phyloP scores from a whole-genome alignment of 2,329 filamentous ascomycete species.

The Ophiostoma piceae region DNA sequence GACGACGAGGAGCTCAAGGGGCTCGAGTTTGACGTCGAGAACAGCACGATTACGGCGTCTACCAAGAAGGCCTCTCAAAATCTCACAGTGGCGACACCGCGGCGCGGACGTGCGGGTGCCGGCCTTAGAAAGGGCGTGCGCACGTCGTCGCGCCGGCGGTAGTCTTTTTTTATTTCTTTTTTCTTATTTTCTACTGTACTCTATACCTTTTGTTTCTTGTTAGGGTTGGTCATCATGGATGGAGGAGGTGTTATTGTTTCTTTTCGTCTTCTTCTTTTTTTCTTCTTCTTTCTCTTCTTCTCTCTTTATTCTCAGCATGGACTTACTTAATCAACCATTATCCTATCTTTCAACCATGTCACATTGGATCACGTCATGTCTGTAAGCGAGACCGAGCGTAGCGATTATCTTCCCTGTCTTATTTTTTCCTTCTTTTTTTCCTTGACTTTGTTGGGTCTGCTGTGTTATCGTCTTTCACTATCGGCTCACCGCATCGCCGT shows the following conservation, averaged over 20 bases:
- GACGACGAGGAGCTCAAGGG: constrained; percentile 85
- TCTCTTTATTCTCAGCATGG: neutral
- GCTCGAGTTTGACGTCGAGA: constrained; percentile 52
- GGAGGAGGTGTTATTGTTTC: constrained; percentile 25
- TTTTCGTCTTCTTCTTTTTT: neutral
- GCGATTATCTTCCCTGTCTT: too few relatives aligned
- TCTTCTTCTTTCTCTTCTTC: neutral
- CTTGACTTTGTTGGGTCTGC: too few relatives aligned
- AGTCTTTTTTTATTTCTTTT: constrained; percentile 21
- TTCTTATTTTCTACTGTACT: neutral
- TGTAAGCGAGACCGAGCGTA: neutral
- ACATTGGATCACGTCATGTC: neutral
- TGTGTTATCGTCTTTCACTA: too few relatives aligned
- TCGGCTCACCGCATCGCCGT: neutral
- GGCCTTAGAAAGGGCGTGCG: constrained; percentile 33
- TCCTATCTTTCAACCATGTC: neutral
- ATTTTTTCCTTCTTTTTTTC: too few relatives aligned
- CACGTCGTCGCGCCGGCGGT: constrained; percentile 34
- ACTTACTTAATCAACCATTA: neutral
- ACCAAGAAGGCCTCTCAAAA: neutral
- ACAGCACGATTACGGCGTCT: constrained; percentile 39
- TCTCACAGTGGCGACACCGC: constrained; percentile 18
- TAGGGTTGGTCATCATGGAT: neutral
- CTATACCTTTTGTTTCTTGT: neutral
- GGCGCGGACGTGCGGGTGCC: constrained; percentile 17